Conservation (phyloP, 768 basidiomycete species). For the Suillus spraguei region DNA sequence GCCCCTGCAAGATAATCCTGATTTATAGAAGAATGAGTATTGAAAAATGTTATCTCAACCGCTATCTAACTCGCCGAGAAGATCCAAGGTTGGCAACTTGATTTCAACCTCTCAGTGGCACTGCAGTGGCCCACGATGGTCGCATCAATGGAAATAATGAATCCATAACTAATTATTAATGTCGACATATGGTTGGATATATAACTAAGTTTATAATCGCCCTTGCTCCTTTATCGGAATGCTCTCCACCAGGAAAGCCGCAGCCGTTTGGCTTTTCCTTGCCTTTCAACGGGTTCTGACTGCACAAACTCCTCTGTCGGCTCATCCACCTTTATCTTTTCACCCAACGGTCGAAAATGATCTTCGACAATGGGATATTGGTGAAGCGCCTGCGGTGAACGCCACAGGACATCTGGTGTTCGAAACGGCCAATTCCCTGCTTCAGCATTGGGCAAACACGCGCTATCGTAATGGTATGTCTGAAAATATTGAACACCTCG, state of each 20-base stretch:
- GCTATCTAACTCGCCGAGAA: background rate
- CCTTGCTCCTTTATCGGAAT: background rate
- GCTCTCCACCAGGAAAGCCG: background rate
- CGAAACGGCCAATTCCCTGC: conserved; percentile 33
- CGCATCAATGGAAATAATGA: background rate
- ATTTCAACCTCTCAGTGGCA: background rate
- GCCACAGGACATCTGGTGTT: conserved; percentile 37
- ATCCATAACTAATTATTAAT: too few relatives aligned
- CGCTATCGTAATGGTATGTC: conserved; percentile 34
- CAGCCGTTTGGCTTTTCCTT: background rate
- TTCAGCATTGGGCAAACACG: conserved; percentile 43
- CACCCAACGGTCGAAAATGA: background rate
- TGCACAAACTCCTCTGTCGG: background rate
- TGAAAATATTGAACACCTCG: background rate
- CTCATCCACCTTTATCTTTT: too few relatives aligned
- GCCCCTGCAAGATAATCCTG: background rate
- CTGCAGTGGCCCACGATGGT: background rate
- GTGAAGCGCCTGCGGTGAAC: conserved; percentile 25
- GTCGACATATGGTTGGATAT: background rate
- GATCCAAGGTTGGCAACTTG: background rate
- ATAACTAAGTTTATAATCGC: background rate
- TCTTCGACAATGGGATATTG: conserved; percentile 21
- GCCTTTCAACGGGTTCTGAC: background rate
- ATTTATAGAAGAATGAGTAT: background rate
- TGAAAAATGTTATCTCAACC: background rate